Evolutionary conservation across 108 stramenopile species (phyloP).

Genomic region (Cyclotella cryptica): DNA sequence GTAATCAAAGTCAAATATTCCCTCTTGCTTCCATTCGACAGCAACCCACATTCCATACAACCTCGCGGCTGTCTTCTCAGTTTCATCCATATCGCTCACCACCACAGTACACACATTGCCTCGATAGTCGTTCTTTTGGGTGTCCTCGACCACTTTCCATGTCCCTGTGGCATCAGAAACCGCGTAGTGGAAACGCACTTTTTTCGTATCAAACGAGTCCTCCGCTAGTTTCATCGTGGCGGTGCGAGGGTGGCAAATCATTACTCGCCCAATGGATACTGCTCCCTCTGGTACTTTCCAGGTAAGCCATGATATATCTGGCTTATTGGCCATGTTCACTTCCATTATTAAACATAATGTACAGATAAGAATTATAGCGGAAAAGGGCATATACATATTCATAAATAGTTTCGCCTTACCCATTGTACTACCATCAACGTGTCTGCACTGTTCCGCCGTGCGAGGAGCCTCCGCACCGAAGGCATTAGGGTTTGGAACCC

Average conservation of each 20-base stretch:
- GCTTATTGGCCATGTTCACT: neutral
- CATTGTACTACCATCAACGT: slow-evolving; percentile 27
- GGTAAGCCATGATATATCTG: slow-evolving; percentile 10
- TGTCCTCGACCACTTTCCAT: slow-evolving; percentile 14
- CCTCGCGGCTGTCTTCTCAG: slow-evolving; percentile 8
- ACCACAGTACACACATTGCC: slow-evolving; percentile 8
- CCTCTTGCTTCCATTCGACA: slow-evolving; percentile 14
- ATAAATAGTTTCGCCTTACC: neutral
- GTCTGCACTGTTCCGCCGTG: slow-evolving; percentile 17
- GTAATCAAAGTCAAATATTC: slow-evolving; percentile 23
- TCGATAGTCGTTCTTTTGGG: slow-evolving; percentile 19
- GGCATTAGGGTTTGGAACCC: slow-evolving; percentile 11
- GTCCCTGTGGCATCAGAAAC: slow-evolving; percentile 2
- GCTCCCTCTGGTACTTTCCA: slow-evolving; percentile 12
- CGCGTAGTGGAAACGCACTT: slow-evolving; percentile 26
- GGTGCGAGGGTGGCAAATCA: slow-evolving; percentile 19
- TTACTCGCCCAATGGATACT: slow-evolving; percentile 17
- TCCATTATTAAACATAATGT: neutral
- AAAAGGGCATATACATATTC: neutral
- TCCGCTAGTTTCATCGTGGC: neutral
- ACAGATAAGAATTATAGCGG: neutral
- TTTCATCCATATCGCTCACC: slow-evolving; percentile 7
- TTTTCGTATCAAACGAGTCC: slow-evolving; percentile 8
- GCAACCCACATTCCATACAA: slow-evolving; percentile 15
- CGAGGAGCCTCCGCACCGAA: slow-evolving; percentile 25